These are phyloP conservation scores for Lachnellula arida DNA, from an alignment of 2,329 filamentous ascomycete genomes.

Conservation along the genomic window DNA sequence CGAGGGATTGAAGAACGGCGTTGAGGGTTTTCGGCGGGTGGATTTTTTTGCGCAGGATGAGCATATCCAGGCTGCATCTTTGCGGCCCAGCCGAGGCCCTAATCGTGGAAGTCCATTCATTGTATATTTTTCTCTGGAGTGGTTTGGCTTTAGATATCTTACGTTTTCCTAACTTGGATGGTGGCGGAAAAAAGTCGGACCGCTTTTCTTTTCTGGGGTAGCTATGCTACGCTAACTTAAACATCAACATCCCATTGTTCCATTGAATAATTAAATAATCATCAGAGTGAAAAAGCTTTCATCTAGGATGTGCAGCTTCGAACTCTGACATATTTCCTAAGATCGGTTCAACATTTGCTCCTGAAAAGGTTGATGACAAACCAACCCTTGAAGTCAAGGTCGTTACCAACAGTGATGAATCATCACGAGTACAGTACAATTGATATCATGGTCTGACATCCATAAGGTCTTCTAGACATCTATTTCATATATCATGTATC, in stretches of 20 bases:
- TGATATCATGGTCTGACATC: neutral
- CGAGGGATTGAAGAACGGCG: constrained; percentile 24
- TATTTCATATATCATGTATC: neutral
- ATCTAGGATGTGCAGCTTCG: neutral
- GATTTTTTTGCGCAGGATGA: constrained; percentile 23
- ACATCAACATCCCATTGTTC: neutral
- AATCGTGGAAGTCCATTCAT: constrained; percentile 25
- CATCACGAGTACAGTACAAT: neutral
- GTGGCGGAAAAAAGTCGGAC: constrained; percentile 15
- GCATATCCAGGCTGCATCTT: constrained; percentile 28
- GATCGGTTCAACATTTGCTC: no score
- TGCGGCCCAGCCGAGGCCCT: constrained; percentile 17
- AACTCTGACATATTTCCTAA: neutral
- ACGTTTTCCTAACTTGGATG: constrained; percentile 8
- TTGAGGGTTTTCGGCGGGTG: constrained; percentile 8
- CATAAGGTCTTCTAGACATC: neutral
- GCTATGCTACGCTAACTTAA: no score
- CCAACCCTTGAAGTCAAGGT: neutral
- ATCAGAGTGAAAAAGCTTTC: neutral
- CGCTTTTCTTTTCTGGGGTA: neutral
- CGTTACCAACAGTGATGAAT: constrained; percentile 2
- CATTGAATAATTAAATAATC: neutral
- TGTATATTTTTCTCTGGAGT: constrained; percentile 1
- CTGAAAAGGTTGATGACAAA: constrained; percentile 8
- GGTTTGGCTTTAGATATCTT: constrained; percentile 3